Evolutionary conservation across 1,139 yeast genomes (phyloP), one percentile per base, ranked within the genome.

Genomic region (Debaryomyces subglobosus): DNA sequence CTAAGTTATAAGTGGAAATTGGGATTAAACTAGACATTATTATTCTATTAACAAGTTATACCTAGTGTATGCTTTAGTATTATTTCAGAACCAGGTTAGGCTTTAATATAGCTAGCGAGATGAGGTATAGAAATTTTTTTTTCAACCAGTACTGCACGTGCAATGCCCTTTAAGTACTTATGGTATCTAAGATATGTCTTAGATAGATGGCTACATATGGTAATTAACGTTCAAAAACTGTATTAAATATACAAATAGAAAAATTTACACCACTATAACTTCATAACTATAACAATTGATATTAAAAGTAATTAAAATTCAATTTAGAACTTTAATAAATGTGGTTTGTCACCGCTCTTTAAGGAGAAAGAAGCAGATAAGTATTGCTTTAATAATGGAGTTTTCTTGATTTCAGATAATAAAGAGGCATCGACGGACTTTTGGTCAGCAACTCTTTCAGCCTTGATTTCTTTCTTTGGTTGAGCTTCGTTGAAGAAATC

Each of bases 341-440:
- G 99, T 72, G 99, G 99, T 80, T 83, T 91, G 85, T 94, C 99
- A 79, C 99, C 99, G 81, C 83, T 86, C 90, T 91, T 92, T 80
- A 95, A 87, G 68, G 97, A 87, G 94, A 94, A 94, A 65, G 96
- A 82, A 69, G 97, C 79, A 67, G 97, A 88, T 78, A 94, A 87
- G 89, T 94, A 94, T 82, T 92, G 96, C 82, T 91, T 89, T 78
- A 94, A 89, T 77, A 92, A 85, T 74, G 98, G 97, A 69, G 97
- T 91, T 86, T 92, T 89, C 86, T 92, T 91, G 83, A 94, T 89
- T 80, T 88, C 94, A 67, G 94, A 78, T 72, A 94, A 82, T 74
- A 94, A 84, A 74, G 96, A 89, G 77, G 92, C 85, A 80, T 94
- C 99, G 67, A 94, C 96, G 57, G 83, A 66, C 88, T 94, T 94